Conservation (phyloP, 2,329 filamentous ascomycete species). For the Monosporascus cannonballus region DNA sequence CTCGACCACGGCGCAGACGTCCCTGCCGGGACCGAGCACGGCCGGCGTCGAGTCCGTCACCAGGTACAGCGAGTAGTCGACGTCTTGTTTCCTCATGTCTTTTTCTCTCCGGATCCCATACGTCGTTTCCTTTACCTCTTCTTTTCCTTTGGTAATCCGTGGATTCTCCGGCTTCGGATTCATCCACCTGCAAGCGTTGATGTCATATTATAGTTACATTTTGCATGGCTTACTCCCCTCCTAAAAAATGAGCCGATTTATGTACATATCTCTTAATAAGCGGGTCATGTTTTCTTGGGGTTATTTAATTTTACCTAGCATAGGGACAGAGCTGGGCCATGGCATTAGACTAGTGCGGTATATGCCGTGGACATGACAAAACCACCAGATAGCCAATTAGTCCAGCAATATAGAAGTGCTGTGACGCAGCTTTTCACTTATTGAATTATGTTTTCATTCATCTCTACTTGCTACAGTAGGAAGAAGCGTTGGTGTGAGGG, state of each 20-base stretch:
- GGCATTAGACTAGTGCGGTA: background rate
- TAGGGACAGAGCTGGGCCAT: background rate
- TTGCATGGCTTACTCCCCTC: no score
- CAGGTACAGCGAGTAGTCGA: constrained; percentile 80
- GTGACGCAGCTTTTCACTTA: no score
- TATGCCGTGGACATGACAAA: background rate
- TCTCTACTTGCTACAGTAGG: background rate
- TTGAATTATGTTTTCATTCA: background rate
- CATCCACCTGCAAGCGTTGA: no score
- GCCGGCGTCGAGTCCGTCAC: constrained; percentile 89
- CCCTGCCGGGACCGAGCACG: constrained; percentile 61
- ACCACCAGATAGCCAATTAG: no score
- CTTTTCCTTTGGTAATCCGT: background rate
- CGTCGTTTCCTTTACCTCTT: background rate
- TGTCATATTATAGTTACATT: no score
- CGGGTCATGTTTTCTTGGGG: no score
- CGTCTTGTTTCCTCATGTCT: constrained; percentile 31
- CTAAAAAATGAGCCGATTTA: no score
- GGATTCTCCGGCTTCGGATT: no score
- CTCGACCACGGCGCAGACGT: constrained; percentile 69
- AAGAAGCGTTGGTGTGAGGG: background rate
- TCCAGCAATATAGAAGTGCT: no score
- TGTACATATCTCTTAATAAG: no score
- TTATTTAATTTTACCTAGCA: background rate
- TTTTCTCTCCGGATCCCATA: background rate